Evolutionary conservation across 192 early-diverging fungal species (phyloP).

Genomic region (Linnemannia zychae): DNA sequence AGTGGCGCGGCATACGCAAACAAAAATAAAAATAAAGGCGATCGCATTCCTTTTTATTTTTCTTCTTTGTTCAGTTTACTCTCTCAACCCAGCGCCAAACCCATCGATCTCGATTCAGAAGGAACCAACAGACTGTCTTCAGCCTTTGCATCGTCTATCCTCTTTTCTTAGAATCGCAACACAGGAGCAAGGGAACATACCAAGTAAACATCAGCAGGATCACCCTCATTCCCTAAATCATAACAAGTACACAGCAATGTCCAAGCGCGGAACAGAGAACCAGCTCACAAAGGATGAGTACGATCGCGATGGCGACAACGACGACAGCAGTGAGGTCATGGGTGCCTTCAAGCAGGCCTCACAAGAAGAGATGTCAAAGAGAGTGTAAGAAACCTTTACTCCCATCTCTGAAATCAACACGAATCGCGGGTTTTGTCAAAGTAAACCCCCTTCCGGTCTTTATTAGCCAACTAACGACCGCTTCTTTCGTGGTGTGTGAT

Average conservation of each 20-base stretch:
- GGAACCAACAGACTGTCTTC: neutral
- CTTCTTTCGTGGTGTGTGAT: neutral
- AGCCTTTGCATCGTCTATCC: neutral
- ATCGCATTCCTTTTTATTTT: neutral
- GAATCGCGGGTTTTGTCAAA: neutral
- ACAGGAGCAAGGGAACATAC: neutral
- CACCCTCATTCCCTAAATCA: neutral
- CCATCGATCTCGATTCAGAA: neutral
- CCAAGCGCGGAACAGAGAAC: conserved; percentile 20
- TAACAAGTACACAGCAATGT: conserved; percentile 7
- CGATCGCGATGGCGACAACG: conserved; percentile 14
- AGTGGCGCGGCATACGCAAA: neutral
- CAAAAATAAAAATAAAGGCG: neutral
- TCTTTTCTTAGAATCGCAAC: neutral
- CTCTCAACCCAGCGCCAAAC: neutral
- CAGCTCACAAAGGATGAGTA: conserved; percentile 30
- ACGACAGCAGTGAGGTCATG: neutral
- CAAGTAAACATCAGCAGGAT: neutral
- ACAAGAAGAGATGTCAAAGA: conserved; percentile 11
- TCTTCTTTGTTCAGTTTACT: neutral
- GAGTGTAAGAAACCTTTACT: conserved; percentile 5
- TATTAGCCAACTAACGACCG: neutral
- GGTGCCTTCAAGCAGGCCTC: conserved; percentile 28
- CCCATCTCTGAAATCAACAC: neutral
- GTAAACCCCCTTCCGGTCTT: neutral